These are phyloP conservation scores for Fusarium tuaranense DNA, from an alignment of 2,329 filamentous ascomycete genomes.

Conservation along the genomic window DNA sequence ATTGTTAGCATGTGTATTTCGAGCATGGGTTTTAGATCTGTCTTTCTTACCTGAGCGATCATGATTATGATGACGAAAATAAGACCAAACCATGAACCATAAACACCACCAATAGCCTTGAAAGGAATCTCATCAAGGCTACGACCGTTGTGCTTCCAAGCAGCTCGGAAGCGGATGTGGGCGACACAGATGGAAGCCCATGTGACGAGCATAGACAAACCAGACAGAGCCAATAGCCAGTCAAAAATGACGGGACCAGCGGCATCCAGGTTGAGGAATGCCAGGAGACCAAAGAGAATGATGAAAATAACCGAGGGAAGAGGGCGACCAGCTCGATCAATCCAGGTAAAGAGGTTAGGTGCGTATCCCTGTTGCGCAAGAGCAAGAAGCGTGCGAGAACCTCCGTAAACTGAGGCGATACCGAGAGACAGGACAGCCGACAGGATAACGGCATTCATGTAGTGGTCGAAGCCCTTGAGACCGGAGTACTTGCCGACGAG, in stretches of 20 bases:
- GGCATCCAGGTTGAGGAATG: conserved; percentile 58
- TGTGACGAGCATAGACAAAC: conserved; percentile 71
- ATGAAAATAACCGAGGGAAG: conserved; percentile 58
- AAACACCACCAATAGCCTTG: conserved; percentile 68
- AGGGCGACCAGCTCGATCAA: conserved; percentile 65
- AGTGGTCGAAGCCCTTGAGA: conserved; percentile 60
- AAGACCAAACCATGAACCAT: conserved; percentile 75
- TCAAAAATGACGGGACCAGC: conserved; percentile 67
- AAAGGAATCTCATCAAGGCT: conserved; percentile 74
- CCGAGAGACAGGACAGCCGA: conserved; percentile 67
- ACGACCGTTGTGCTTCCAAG: conserved; percentile 69
- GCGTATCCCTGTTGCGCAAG: conserved; percentile 67
- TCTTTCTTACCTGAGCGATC: conserved; percentile 57
- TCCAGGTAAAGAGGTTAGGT: conserved; percentile 64
- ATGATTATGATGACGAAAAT: conserved; percentile 65
- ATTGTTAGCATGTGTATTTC: neutral
- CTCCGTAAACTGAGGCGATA: conserved; percentile 66
- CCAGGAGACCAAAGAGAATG: conserved; percentile 60
- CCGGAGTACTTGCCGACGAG: conserved; percentile 61
- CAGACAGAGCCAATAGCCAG: conserved; percentile 74
- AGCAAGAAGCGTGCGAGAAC: conserved; percentile 66
- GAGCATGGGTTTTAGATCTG: neutral
- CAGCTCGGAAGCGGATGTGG: conserved; percentile 74
- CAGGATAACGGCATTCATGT: conserved; percentile 67
- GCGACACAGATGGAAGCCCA: conserved; percentile 73